These are phyloP conservation scores for Komagataella kurtzmanii DNA, from an alignment of 805 yeast species.

Conservation along the genomic window DNA sequence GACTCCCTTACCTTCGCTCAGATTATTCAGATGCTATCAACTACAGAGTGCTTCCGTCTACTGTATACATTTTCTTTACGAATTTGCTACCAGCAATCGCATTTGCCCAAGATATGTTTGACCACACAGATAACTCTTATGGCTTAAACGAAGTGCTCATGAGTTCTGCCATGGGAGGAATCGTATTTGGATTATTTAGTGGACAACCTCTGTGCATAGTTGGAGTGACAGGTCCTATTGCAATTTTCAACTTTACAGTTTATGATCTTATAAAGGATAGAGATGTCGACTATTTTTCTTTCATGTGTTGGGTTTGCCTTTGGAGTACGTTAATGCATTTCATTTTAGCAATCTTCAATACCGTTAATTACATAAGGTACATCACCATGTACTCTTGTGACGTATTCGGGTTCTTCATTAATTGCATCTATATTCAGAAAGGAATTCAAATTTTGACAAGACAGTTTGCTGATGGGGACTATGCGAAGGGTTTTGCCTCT, in stretches of 20 bases:
- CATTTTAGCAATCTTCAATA: constrained; percentile 53
- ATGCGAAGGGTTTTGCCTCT: constrained; percentile 54
- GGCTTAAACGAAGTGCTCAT: constrained; percentile 87
- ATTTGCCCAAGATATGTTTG: constrained; percentile 95
- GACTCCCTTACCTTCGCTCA: constrained; percentile 54
- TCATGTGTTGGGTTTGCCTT: constrained; percentile 91
- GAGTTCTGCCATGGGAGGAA: constrained; percentile 79
- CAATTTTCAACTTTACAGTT: constrained; percentile 86
- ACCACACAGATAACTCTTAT: constrained; percentile 71
- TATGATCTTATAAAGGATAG: constrained; percentile 51
- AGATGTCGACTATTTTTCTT: constrained; percentile 55
- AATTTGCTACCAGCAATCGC: constrained; percentile 89
- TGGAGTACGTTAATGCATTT: constrained; percentile 86
- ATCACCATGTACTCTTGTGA: constrained; percentile 83
- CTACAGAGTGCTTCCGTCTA: constrained; percentile 80
- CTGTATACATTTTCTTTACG: constrained; percentile 75
- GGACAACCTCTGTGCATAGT: constrained; percentile 94
- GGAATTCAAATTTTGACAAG: constrained; percentile 71
- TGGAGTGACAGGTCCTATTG: constrained; percentile 93
- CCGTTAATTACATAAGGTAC: constrained; percentile 50
- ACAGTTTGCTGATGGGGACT: constrained; percentile 41
- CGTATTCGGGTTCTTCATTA: constrained; percentile 85
- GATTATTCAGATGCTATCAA: constrained; percentile 79
- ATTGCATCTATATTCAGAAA: constrained; percentile 77
- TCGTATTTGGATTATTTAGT: constrained; percentile 70